Base-by-base conservation (phyloP, 2,329 filamentous ascomycete species). In the Claviceps capensis region DNA sequence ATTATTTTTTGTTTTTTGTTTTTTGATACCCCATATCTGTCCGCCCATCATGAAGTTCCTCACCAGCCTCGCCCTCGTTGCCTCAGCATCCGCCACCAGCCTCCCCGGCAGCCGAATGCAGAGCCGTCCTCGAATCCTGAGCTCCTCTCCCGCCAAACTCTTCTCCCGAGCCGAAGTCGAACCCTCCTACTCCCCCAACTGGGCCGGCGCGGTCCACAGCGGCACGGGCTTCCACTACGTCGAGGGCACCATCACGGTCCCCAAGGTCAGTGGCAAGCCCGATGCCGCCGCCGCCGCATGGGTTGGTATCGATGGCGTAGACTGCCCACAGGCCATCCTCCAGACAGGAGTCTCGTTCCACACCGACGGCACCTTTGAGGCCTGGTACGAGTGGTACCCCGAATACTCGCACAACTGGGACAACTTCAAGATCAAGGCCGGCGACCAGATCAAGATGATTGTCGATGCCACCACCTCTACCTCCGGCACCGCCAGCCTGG, bases 281-380 rank as follows among this genome's bases (percentile, higher is more conserved):
- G 54, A 53, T 14, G 42, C 56, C 44, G 52, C 60, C 53, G 53
- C 57, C 37, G 58, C 70, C 8, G 69, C 68, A 9, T 74, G 72
- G 72, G 71, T 74, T 11, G 72, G 72, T 14, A 74, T 74, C 48
- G 72, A 74, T 38, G 72, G 72, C n/a, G 67, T 72, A 52, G 69
- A 68, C 0, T 72, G 68, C 59, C 58, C 55, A 19, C 58, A 53
- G 8, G 69, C 69, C 8, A 68, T 72, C 26, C 62, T 73, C 0
- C 71, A 72, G 57, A 67, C 69, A 3, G 72, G 71, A 30, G 59
- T 73, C 50, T 67, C 70, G 40, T 72, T 72, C 58, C 58, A 60
- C 17, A 51, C 55, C 1, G 60, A 63, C 34, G 65, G 66, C 16
- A 62, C 65, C 48, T 72, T 67, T 54, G 66, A 70, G 40, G 67